Evolutionary conservation across 2,329 filamentous ascomycete genomes (phyloP).

Genomic region (Pezicula neosporulosa): DNA sequence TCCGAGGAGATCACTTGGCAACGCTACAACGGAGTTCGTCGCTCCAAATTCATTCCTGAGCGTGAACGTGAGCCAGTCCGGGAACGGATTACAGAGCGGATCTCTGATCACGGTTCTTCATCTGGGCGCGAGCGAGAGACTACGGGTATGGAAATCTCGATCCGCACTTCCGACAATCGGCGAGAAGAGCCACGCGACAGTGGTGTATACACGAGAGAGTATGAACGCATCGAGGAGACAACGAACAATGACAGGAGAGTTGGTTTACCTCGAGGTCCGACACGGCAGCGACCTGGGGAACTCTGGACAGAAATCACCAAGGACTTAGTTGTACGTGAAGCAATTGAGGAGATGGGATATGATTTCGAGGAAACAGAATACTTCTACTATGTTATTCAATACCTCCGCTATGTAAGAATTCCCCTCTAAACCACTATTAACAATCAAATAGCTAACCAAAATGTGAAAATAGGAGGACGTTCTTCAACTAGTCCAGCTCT

Average conservation of each 20-base stretch:
- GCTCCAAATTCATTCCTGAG: constrained; percentile 71
- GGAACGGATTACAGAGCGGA: constrained; percentile 9
- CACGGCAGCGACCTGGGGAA: constrained; percentile 37
- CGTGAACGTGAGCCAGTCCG: constrained; percentile 44
- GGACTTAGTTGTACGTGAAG: constrained; percentile 82
- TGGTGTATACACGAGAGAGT: constrained; percentile 25
- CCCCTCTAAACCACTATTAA: not conserved
- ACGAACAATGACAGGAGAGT: constrained; percentile 46
- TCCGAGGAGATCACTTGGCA: constrained; percentile 75
- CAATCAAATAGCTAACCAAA: not conserved
- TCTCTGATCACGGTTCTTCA: constrained; percentile 13
- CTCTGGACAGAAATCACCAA: constrained; percentile 99
- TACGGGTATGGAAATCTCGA: constrained; percentile 25
- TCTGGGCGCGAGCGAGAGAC: constrained; percentile 14
- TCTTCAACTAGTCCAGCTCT: constrained; percentile 75
- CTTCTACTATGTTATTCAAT: constrained; percentile 92
- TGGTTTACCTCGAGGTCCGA: constrained; percentile 18
- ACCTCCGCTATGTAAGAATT: constrained; percentile 76
- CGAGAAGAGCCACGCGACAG: not conserved
- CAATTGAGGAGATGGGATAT: constrained; percentile 80
- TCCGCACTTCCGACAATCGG: constrained; percentile 5
- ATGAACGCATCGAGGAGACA: constrained; percentile 49
- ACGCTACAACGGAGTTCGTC: constrained; percentile 72
- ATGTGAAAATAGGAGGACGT: constrained; percentile 70
- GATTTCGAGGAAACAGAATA: constrained; percentile 85